Evolutionary conservation across 306 rosid genomes (phyloP).

Genomic region (Trifolium dubium): DNA sequence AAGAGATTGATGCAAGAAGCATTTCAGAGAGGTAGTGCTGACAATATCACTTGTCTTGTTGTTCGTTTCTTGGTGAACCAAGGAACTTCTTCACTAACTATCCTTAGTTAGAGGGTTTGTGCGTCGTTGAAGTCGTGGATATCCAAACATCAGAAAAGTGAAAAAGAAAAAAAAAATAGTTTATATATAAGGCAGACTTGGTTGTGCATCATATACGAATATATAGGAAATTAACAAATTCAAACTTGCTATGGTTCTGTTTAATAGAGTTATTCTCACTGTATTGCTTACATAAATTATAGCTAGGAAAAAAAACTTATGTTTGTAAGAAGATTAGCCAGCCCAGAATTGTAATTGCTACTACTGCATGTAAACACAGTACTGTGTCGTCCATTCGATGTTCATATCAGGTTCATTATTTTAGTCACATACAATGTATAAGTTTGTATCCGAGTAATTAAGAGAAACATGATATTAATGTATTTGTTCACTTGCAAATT

Average conservation of each 20-base stretch:
- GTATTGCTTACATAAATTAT: slow-evolving; percentile 37
- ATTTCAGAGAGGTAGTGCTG: slow-evolving; percentile 88
- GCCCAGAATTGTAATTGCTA: slow-evolving; percentile 33
- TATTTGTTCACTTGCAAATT: background rate
- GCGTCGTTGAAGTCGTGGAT: slow-evolving; percentile 34
- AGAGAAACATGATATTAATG: background rate
- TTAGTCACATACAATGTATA: background rate
- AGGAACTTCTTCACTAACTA: slow-evolving; percentile 54
- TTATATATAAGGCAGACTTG: slow-evolving; percentile 38
- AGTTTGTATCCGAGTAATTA: slow-evolving; percentile 36
- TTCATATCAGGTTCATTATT: slow-evolving; percentile 15
- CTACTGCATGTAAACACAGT: slow-evolving; percentile 45
- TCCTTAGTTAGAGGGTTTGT: slow-evolving; percentile 12
- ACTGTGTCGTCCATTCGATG: slow-evolving; percentile 11
- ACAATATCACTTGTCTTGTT: slow-evolving; percentile 87
- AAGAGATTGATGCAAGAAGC: slow-evolving; percentile 91
- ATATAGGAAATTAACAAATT: slow-evolving; percentile 30
- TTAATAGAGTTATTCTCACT: slow-evolving; percentile 44
- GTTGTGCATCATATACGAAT: slow-evolving; percentile 43
- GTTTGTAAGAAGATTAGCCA: slow-evolving; percentile 41
- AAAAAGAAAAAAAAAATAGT: slow-evolving; percentile 24
- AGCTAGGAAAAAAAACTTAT: slow-evolving; percentile 41
- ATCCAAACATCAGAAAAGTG: slow-evolving; percentile 35
- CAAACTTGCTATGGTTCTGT: slow-evolving; percentile 42
- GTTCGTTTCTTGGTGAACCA: slow-evolving; percentile 84